Conservation (phyloP, 768 basidiomycete species). For the Suillus paluster region DNA sequence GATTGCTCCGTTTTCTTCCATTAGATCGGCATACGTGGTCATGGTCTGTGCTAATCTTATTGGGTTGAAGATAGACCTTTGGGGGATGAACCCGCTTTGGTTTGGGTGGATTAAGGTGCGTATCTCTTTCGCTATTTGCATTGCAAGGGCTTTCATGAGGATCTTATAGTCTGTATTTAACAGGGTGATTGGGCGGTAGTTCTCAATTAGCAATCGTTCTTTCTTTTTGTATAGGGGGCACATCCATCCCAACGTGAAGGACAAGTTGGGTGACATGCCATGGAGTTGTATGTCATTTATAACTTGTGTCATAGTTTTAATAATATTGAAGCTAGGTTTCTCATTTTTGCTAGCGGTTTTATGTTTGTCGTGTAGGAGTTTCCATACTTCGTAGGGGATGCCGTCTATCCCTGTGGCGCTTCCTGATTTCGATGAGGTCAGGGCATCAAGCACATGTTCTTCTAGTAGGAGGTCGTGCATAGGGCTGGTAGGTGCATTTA, state of each 20-base stretch:
- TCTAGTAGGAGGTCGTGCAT: too few species aligned
- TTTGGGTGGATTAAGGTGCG: slow-evolving; percentile 32
- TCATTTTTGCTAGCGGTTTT: neutral
- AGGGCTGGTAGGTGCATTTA: too few species aligned
- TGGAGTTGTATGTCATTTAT: too few species aligned
- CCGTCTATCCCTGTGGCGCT: slow-evolving; percentile 34
- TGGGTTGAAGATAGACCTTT: slow-evolving; percentile 37
- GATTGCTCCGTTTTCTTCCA: slow-evolving; percentile 30
- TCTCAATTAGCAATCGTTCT: slow-evolving; percentile 32
- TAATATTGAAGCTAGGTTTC: slow-evolving; percentile 12
- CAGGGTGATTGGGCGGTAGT: slow-evolving; percentile 44
- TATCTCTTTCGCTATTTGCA: slow-evolving; percentile 17
- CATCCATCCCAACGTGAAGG: slow-evolving; percentile 37
- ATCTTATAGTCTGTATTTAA: slow-evolving; percentile 42
- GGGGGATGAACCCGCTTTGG: slow-evolving; percentile 46
- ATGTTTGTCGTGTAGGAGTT: neutral
- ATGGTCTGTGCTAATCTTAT: slow-evolving; percentile 32
- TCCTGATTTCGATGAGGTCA: slow-evolving; percentile 17
- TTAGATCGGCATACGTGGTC: slow-evolving; percentile 25
- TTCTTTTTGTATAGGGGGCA: slow-evolving; percentile 49
- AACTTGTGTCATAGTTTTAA: too few species aligned
- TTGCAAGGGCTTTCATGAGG: slow-evolving; percentile 28
- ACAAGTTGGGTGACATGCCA: too few species aligned
- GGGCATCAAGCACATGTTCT: too few species aligned
- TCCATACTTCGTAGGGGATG: slow-evolving; percentile 35